A percentile compares a stretch with the other conserved stretches of the same genome.
Conservation (phyloP, 371 early-diverging fungal genomes). For the Catenaria anguillulae region DNA sequence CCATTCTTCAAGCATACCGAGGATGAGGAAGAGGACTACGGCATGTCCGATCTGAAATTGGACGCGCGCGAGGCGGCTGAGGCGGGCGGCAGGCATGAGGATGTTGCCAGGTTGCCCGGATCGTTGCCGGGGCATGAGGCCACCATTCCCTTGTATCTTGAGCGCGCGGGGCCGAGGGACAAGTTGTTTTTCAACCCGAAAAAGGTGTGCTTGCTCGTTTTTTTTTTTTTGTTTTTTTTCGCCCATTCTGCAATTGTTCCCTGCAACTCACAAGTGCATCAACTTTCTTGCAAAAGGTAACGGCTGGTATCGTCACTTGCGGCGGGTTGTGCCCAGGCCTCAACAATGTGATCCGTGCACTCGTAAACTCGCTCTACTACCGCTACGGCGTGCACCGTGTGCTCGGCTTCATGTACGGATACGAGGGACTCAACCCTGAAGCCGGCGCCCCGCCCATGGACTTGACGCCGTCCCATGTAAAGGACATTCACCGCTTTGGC, state of each 20-base stretch:
- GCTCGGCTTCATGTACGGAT: slow-evolving; percentile 16
- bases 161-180: slow-evolving; percentile 10
- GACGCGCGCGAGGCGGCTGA: too few relatives aligned
- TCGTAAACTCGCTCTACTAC: slow-evolving; percentile 11
- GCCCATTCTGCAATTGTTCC: too few relatives aligned
- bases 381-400: slow-evolving; percentile 14
- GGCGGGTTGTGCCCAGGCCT: slow-evolving; percentile 19
- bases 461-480: slow-evolving; percentile 13
- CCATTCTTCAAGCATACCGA: neutral
- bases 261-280: too few relatives aligned
- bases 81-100: neutral
- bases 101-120: neutral
- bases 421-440: slow-evolving; percentile 13
- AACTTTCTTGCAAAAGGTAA: neutral
- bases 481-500: slow-evolving; percentile 17
- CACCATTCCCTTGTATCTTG: neutral
- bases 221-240: too few relatives aligned
- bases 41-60: too few relatives aligned
- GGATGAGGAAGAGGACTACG: too few relatives aligned
- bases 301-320: slow-evolving; percentile 11
- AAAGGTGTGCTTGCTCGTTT: neutral
- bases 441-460: slow-evolving; percentile 1
- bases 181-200: slow-evolving; percentile 8
- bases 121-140: neutral
- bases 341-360: slow-evolving; percentile 17